Evolutionary conservation across 257 asterid species (phyloP).

Genomic region (Ajuga chamaepitys): DNA sequence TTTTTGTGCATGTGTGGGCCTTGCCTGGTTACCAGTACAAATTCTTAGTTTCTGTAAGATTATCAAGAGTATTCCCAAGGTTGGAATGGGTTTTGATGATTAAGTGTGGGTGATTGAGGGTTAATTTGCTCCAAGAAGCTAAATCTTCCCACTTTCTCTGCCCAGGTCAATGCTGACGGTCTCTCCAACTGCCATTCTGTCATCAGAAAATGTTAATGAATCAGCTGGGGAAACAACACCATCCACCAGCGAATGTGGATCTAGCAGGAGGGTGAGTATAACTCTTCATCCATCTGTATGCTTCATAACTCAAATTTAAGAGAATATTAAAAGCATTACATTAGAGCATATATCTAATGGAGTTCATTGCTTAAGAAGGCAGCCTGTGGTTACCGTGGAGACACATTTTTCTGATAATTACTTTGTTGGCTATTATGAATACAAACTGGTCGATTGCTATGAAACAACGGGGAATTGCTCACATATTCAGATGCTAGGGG

Average conservation of each 20-base stretch:
- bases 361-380: not conserved
- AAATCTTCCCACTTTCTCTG: slow-evolving; percentile 16
- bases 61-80: not conserved
- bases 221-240: slow-evolving; percentile 45
- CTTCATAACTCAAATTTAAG: not conserved
- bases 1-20: not conserved
- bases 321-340: not conserved
- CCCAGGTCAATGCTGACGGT: slow-evolving; percentile 54
- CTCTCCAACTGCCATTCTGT: slow-evolving; percentile 56
- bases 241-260: slow-evolving; percentile 67
- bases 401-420: not conserved
- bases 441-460: not conserved
- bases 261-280: slow-evolving; percentile 56
- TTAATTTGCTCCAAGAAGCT: slow-evolving; percentile 10
- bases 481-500: not conserved
- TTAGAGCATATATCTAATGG: not conserved
- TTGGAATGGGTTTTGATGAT: not conserved
- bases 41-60: not conserved
- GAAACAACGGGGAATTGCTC: not conserved
- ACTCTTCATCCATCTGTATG: slow-evolving; percentile 5
- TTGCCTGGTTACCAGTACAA: not conserved
- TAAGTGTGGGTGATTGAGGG: not conserved
- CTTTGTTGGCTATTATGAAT: not conserved
- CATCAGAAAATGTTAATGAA: slow-evolving; percentile 62
- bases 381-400: not conserved